Evolutionary conservation across 129 eudicot genomes (phyloP), one percentile per base, ranked within the genome.

Genomic region (Flaveria sonorensis): DNA sequence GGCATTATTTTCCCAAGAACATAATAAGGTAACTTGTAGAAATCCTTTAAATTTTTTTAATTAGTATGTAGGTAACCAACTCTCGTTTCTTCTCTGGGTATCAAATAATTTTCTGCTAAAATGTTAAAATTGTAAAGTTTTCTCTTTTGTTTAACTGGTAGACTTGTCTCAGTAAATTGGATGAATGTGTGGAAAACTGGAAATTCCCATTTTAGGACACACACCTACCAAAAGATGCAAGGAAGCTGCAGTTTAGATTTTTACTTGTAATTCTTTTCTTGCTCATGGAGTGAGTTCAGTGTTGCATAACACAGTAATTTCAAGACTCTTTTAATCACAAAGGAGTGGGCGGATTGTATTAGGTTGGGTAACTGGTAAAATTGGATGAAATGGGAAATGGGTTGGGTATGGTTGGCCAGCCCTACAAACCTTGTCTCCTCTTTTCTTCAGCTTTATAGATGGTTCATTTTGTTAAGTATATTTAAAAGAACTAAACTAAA

Each of bases 11-110:
- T 47, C 45, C 26, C 32, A 40, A 10, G 66, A 62, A 80, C 67
- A 24, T 65, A 64, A 13, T 24, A 52, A 65, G 83, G 83, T 80
- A 73, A 52, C 56, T 65, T 62, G 55, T 59, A 56, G 53, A 76
- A 12, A 39, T 48, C 43, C 18, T 45, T 24, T 43, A 2, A 63
- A 61, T 21, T 6, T 55, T 20, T 20, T 56, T 53, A 36, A 9
- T 56, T 21, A 50, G 36, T 24, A 48, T 71, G 39, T 46, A 60
- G 39, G 66, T 55, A 55, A 23, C 15, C 14, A 59, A 21, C 7
- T 21, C 20, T 59, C 65, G 3, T 2, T 10, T 59, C 3, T 21
- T 3, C 23, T 24, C 23, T 11, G 30, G 53, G 53, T 48, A 14
- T 11, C 53, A 48, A 4, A 12, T 3, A 12, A 3, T 48, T 55